Evolutionary conservation across 1,284 basidiomycete species (phyloP), one percentile per base, ranked within the genome.

Genomic region (Malassezia psittaci): DNA sequence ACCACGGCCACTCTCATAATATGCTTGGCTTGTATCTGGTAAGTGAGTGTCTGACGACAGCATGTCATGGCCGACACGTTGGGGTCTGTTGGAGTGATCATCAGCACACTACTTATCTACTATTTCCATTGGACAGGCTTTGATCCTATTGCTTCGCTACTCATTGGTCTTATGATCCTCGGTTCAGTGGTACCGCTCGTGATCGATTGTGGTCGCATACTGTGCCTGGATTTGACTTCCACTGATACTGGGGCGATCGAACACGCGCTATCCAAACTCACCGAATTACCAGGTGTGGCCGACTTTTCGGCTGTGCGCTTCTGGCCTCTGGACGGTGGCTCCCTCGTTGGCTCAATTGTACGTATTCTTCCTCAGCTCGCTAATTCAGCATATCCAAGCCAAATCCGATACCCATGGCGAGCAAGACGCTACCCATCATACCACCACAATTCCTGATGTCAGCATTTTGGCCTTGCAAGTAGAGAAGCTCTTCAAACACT

Each of bases 71-170:
- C 78, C 16, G 78, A 79, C 51, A 79, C 78, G 24, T 70, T 79
- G 16, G 90, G 90, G 42, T 91, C 89, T 10, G 91, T 98, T 16
- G 94, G 94, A n/a, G 94, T 99, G 8, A 98, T 99, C 70, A 82
- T 96, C 51, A 96, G 91, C 19, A 99, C 94, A 3, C 78, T 98
- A 13, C 81, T 98, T 57, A 98, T 99, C 64, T 85, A 93, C 66
- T 85, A 85, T 57, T 98, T 94, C 66, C 93, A 93, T n/a, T 98
- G 91, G 91, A 98, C 94, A 2, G 91, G 91, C 15, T 99, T 96
- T 73, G 94, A 99, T 76, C 94, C 94, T 2, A 90, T 99, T 59
- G 94, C 94, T 0, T 94, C 90, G 10, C 79, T 99, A 37, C 91
- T 99, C 21, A 99, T 99, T 66, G 94, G 94, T 1, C 78, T 88